Base-by-base conservation (phyloP, 164 flowering plant genomes). In the Pachysandra terminalis region DNA sequence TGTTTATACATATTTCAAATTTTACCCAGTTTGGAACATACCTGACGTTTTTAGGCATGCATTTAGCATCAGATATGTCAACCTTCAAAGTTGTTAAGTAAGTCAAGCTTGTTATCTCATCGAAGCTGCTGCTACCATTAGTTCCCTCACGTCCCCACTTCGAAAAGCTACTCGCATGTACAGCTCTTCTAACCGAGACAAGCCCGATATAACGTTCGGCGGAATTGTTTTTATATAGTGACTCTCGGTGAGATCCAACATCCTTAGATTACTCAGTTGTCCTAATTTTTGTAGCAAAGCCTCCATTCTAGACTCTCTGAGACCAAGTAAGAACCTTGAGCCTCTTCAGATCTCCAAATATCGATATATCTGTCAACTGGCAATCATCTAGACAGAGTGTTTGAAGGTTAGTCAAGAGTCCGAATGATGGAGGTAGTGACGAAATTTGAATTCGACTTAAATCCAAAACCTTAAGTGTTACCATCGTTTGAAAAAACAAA, bases 161-260 rank as follows among this genome's bases (percentile, higher is more conserved):
- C n/a, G n/a, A n/a, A n/a, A n/a, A n/a, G n/a, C n/a, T n/a, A n/a
- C n/a, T n/a, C n/a, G n/a, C n/a, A n/a, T 61, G 45, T 60, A 61
- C 48, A 79, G 52, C 9, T 71, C 78, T 41, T 73, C 80, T 51
- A 79, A 63, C 0, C n/a, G 15, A 19, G 60, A 12, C 57, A 76
- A 63, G 26, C 69, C 19, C 9, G 66, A 32, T n/a, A 79, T 6
- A 22, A 74, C 59, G 27, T 57, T 17, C 0, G 68, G 49, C 0
- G 63, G 75, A 35, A 79, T 74, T 15, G 56, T 53, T 49, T 23
- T 8, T 19, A 80, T 64, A n/a, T 25, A 24, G 17, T 41, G 0
- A 32, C 76, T 71, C 4, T 23, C 9, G 0, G n/a, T 65, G 41
- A 74, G 56, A 53, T 68, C 68, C n/a, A 78, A 52, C n/a, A 62